Percentiles rank a stretch among this genome's conserved stretches.
Evolutionary conservation across 306 rosid species (phyloP).

Genomic region (Malus sylvestris): DNA sequence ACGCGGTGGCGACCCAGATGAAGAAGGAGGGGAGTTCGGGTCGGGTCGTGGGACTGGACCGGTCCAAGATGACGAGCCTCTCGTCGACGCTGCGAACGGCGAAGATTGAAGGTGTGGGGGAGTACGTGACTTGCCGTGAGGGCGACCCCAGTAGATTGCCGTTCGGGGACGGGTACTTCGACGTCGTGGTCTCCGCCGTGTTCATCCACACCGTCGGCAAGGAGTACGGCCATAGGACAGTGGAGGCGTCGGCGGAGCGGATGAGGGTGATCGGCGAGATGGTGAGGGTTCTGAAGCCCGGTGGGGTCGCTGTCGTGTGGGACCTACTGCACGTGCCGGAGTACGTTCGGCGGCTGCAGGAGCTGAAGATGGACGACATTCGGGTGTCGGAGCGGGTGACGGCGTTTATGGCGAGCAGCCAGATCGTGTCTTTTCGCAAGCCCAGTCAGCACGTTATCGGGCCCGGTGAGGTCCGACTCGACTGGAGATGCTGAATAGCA

Average conservation of each 20-base stretch:
- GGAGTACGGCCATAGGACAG: constrained; percentile 73
- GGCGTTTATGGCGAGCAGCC: constrained; percentile 93
- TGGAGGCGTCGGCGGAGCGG: constrained; percentile 94
- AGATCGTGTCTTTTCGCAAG: constrained; percentile 79
- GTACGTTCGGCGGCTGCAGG: constrained; percentile 74
- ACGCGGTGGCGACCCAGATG: constrained; percentile 88
- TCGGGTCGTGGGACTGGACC: constrained; percentile 81
- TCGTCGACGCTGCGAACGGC: constrained; percentile 61
- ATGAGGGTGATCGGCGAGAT: constrained; percentile 88
- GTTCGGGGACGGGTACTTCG: constrained; percentile 82
- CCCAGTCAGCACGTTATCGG: constrained; percentile 72
- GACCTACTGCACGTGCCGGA: constrained; percentile 92
- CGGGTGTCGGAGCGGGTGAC: constrained; percentile 81
- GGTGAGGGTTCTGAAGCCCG: constrained; percentile 83
- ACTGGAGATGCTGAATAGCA: constrained; percentile 72
- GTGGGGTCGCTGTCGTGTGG: constrained; percentile 91
- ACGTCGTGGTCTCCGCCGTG: constrained; percentile 91
- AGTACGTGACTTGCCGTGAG: constrained; percentile 91
- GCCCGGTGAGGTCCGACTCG: constrained; percentile 76
- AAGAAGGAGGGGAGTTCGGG: constrained; percentile 92
- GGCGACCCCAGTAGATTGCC: constrained; percentile 84
- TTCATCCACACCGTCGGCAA: constrained; percentile 87
- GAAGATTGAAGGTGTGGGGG: constrained; percentile 78
- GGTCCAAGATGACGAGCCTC: constrained; percentile 44
- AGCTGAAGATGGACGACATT: constrained; percentile 87